Evolutionary conservation across 805 yeast species (phyloP).

Genomic region (Yarrowia yakushimensis): DNA sequence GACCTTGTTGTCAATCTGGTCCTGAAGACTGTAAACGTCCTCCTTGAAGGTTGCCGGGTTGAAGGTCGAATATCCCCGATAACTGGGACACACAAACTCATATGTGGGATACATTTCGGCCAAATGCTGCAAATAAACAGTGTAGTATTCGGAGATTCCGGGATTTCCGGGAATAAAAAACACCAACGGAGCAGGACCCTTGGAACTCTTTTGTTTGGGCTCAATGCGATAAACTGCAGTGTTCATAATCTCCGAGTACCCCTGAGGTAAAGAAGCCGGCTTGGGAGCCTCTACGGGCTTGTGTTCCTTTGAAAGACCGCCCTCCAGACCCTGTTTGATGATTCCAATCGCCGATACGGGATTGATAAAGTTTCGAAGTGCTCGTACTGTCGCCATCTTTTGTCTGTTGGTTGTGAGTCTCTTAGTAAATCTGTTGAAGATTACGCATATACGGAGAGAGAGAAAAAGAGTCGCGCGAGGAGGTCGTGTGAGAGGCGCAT

Average conservation of each 20-base stretch:
- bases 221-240: conserved; percentile 12
- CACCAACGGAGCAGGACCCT: conserved; percentile 41
- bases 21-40: conserved; percentile 40
- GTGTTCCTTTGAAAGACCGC: conserved; percentile 2
- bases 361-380: conserved; percentile 16
- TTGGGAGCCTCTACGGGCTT: neutral
- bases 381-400: conserved; percentile 19
- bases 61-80: conserved; percentile 51
- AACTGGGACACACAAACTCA: conserved; percentile 60
- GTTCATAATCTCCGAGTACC: conserved; percentile 12
- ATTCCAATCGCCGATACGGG: conserved; percentile 10
- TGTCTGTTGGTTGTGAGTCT: neutral
- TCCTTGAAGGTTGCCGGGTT: conserved; percentile 12
- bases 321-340: conserved; percentile 13
- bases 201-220: neutral
- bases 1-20: conserved; percentile 58
- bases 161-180: conserved; percentile 76
- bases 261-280: neutral
- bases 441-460: neutral
- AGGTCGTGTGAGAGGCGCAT: neutral
- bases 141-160: conserved; percentile 64
- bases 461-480: neutral
- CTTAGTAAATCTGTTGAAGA: conserved; percentile 23
- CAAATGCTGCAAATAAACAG: conserved; percentile 48
- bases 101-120: conserved; percentile 44